Evolutionary conservation across 805 yeast species (phyloP).

Genomic region (Lipomyces mesembrius): DNA sequence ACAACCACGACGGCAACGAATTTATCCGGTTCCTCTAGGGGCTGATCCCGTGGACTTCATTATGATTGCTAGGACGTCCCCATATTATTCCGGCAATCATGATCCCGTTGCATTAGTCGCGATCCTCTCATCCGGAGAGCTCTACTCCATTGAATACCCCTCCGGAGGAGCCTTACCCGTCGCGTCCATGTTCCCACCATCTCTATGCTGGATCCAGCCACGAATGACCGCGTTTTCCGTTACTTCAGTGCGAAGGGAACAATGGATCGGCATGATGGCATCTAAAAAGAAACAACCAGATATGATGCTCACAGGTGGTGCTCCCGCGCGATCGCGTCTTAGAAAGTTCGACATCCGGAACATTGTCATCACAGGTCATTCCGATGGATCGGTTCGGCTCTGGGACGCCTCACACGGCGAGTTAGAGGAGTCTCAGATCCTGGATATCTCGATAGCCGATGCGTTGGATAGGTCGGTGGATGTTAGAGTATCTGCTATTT

Average conservation of each 20-base stretch:
- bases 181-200: conserved; percentile 75
- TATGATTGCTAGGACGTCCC: conserved; percentile 64
- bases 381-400: conserved; percentile 75
- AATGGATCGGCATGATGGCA: conserved; percentile 80
- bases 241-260: conserved; percentile 60
- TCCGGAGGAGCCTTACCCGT: conserved; percentile 56
- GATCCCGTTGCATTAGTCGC: conserved; percentile 70
- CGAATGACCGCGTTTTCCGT: conserved; percentile 62
- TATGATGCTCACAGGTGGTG: conserved; percentile 76
- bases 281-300: conserved; percentile 45
- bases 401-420: conserved; percentile 85
- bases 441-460: conserved; percentile 62
- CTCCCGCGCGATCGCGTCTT: conserved; percentile 58
- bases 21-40: conserved; percentile 58
- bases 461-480: conserved; percentile 54
- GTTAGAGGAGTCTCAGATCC: conserved; percentile 57
- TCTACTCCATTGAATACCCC: conserved; percentile 65
- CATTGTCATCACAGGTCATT: conserved; percentile 78
- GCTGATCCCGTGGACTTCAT: conserved; percentile 53
- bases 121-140: conserved; percentile 64
- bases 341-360: conserved; percentile 59
- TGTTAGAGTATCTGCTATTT: conserved; percentile 58
- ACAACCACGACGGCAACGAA: conserved; percentile 58
- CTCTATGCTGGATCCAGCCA: conserved; percentile 79
- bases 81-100: conserved; percentile 80